A percentile compares a stretch with the other conserved stretches of the same genome.
Evolutionary conservation across 2,329 filamentous ascomycete genomes (phyloP).

Genomic region (Diplodia corticola): DNA sequence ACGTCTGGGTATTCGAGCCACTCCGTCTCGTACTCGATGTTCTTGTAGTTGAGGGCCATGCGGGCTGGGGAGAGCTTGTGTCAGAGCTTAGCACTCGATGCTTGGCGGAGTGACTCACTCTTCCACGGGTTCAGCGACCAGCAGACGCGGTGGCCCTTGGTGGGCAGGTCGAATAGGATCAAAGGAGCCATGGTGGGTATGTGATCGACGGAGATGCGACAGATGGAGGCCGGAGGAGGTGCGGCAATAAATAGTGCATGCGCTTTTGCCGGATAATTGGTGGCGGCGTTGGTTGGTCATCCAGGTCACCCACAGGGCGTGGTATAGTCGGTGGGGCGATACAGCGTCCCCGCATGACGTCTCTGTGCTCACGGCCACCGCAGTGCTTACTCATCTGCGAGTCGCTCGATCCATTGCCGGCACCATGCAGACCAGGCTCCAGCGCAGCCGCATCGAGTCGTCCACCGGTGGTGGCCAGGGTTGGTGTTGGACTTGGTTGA

Average conservation of each 20-base stretch:
- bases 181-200: constrained; percentile 41
- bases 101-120: constrained; percentile 45
- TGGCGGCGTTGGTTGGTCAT: not conserved
- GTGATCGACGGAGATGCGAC: not conserved
- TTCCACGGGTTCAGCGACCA: constrained; percentile 76
- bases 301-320: not conserved
- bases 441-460: not conserved
- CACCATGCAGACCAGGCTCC: not conserved
- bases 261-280: not conserved
- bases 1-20: constrained; percentile 72
- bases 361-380: not conserved
- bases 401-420: not conserved
- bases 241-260: not conserved
- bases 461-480: not conserved
- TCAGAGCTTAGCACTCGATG: not conserved
- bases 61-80: constrained; percentile 51
- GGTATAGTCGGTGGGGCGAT: not conserved
- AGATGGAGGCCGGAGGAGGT: not conserved
- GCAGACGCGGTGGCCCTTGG: constrained; percentile 47
- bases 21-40: constrained; percentile 65
- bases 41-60: constrained; percentile 67
- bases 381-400: not conserved
- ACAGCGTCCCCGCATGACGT: not conserved
- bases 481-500: not conserved
- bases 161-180: constrained; percentile 64